Conservation (phyloP, 148 eudicot genomes). For the Rhododendron ovatum region DNA sequence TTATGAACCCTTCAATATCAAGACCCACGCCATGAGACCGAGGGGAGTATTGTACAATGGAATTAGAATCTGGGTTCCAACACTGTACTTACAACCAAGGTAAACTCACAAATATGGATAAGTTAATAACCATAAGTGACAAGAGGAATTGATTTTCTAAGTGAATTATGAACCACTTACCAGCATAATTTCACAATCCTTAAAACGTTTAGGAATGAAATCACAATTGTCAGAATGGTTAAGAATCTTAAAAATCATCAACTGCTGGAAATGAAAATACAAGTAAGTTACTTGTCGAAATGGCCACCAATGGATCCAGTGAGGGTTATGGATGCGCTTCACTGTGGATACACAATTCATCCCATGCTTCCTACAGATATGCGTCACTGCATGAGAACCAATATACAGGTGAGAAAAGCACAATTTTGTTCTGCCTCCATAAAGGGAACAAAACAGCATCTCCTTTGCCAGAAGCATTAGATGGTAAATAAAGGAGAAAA, state of each 20-base stretch:
- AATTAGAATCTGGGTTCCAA: neutral
- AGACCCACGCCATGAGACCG: too few relatives aligned
- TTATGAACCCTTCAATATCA: too few relatives aligned
- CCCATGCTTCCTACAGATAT: neutral
- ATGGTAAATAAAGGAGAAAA: neutral
- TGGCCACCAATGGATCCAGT: neutral
- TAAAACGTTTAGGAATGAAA: neutral
- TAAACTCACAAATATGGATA: neutral
- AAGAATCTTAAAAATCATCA: neutral
- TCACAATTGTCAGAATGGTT: neutral
- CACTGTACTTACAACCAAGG: neutral
- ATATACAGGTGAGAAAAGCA: neutral
- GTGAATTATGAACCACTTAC: neutral
- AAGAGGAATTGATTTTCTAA: neutral
- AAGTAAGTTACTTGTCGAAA: neutral
- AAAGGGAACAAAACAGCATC: neutral
- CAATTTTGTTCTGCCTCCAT: neutral
- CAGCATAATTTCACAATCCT: neutral
- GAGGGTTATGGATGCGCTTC: neutral
- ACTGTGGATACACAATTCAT: neutral
- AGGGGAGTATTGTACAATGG: neutral
- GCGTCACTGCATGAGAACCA: neutral
- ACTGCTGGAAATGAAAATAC: neutral
- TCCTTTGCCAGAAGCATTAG: neutral
- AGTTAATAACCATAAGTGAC: too few relatives aligned